Conservation (phyloP, 305 asterid species). For the Lippia alba region DNA sequence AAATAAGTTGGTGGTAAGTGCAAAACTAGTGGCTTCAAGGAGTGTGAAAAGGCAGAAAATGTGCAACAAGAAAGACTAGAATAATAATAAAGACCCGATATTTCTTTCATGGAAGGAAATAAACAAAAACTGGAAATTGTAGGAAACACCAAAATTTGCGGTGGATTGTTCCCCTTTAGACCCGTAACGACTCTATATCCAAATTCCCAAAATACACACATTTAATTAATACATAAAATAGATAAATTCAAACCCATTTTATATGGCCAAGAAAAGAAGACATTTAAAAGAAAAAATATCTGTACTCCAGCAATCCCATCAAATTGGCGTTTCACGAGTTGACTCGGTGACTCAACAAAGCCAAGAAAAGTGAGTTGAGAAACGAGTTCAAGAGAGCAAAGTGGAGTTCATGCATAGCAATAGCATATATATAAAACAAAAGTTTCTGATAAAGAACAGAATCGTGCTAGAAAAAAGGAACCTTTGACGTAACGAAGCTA, state of each 20-base stretch:
- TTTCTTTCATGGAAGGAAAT: constrained; percentile 22
- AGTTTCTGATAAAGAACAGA: constrained; percentile 22
- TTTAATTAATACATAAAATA: constrained; percentile 5
- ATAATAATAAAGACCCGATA: neutral
- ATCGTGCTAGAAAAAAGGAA: constrained; percentile 34
- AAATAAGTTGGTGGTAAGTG: constrained; percentile 7
- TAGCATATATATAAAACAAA: constrained; percentile 32
- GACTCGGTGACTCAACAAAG: constrained; percentile 32
- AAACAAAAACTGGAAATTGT: constrained; percentile 19
- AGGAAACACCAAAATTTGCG: constrained; percentile 39
- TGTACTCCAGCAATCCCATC: neutral
- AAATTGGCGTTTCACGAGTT: constrained; percentile 14
- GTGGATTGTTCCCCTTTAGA: constrained; percentile 38
- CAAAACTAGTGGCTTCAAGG: constrained; percentile 19
- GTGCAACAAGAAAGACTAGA: neutral
- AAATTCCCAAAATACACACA: constrained; percentile 28
- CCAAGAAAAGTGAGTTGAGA: constrained; percentile 13
- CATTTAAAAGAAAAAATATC: neutral
- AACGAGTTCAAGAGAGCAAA: neutral
- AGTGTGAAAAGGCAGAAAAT: neutral
- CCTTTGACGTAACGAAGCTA: constrained; percentile 38
- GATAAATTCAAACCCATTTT: constrained; percentile 2
- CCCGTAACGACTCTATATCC: constrained; percentile 41
- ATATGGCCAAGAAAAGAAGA: neutral
- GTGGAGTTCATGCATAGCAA: constrained; percentile 24